Percentiles rank a stretch among this genome's conserved stretches.
These are phyloP conservation scores for Toxoplasma gondii DNA, from an alignment of 169 alveolate genomes.

Conservation along the genomic window DNA sequence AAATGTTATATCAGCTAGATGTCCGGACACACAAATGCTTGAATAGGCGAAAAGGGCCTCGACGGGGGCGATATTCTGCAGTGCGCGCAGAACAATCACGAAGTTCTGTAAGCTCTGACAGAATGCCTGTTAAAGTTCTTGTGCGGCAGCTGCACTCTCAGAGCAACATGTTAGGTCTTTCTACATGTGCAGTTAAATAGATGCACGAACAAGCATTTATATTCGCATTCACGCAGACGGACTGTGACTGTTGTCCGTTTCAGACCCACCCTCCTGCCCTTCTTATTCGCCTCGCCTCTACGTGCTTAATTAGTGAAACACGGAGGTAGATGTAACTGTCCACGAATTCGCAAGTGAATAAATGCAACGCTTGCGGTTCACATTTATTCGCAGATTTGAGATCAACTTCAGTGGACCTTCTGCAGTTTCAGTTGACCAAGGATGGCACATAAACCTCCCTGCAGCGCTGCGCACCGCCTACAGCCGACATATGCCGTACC, in stretches of 20 bases:
- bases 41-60: too few relatives aligned
- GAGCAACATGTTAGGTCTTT: too few relatives aligned
- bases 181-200: too few relatives aligned
- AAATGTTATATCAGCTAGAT: too few relatives aligned
- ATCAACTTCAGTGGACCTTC: constrained; percentile 26
- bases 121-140: too few relatives aligned
- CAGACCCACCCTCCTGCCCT: background rate
- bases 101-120: too few relatives aligned
- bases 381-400: background rate
- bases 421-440: background rate
- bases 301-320: background rate
- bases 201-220: background rate
- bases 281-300: background rate
- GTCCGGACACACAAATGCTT: too few relatives aligned
- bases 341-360: too few relatives aligned
- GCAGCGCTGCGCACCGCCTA: constrained; percentile 24
- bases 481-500: constrained; percentile 30
- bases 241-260: background rate
- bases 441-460: background rate
- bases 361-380: background rate
- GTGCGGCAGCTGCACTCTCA: too few relatives aligned
- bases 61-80: too few relatives aligned
- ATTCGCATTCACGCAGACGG: background rate
- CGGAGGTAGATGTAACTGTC: background rate
- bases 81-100: too few relatives aligned